These are phyloP conservation scores for Penicillium crustosum DNA, from an alignment of 2,329 filamentous ascomycete species.

Conservation along the genomic window DNA sequence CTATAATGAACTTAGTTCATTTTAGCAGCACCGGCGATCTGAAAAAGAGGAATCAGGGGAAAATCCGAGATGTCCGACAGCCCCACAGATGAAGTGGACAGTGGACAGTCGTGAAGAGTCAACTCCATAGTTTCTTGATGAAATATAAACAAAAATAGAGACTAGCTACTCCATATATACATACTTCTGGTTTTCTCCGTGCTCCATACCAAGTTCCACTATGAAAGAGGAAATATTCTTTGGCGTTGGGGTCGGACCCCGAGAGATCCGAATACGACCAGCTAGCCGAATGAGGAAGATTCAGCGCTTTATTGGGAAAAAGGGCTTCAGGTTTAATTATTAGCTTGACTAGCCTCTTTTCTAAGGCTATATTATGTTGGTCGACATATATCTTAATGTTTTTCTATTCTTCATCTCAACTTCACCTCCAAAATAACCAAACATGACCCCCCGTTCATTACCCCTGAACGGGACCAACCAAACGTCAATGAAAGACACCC, in stretches of 20 bases:
- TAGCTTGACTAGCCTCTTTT: not conserved
- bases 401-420: not conserved
- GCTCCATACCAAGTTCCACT: no score
- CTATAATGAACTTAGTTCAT: not conserved
- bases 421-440: not conserved
- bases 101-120: not conserved
- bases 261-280: not conserved
- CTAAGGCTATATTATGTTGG: not conserved
- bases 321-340: not conserved
- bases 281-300: not conserved
- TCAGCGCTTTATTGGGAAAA: not conserved
- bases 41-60: no score
- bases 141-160: not conserved
- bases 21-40: no score
- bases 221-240: no score
- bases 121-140: not conserved
- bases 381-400: not conserved
- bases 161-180: no score
- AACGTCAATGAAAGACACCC: not conserved
- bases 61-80: not conserved
- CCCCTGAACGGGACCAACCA: not conserved
- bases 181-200: not conserved
- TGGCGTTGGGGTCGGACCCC: not conserved
- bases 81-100: not conserved
- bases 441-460: not conserved